Conservation (phyloP, 768 basidiomycete genomes). For the Fomitopsis pulvina region DNA sequence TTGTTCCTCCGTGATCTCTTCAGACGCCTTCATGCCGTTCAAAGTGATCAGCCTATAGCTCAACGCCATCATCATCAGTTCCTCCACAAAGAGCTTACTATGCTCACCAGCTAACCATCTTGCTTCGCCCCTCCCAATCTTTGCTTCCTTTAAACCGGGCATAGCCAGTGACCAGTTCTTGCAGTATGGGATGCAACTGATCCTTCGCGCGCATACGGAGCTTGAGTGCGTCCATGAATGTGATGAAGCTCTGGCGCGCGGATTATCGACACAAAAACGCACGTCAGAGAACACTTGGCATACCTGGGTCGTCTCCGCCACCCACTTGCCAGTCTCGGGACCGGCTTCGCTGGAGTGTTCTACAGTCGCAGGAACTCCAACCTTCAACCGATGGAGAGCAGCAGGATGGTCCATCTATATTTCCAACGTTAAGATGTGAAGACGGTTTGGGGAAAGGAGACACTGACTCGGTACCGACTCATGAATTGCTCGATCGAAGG, state of each 20-base stretch:
- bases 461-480: conserved; percentile 67
- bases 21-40: conserved; percentile 95
- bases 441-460: neutral
- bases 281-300: conserved; percentile 7
- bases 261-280: neutral
- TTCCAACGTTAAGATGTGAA: neutral
- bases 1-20: conserved; percentile 94
- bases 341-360: conserved; percentile 93
- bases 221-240: conserved; percentile 97
- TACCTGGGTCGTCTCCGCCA: conserved; percentile 96
- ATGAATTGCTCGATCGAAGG: conserved; percentile 87
- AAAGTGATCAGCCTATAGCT: conserved; percentile 84
- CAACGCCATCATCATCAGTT: neutral
- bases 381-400: conserved; percentile 81
- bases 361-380: conserved; percentile 94
- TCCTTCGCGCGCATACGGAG: conserved; percentile 93
- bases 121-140: conserved; percentile 94
- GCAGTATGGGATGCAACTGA: conserved; percentile 88
- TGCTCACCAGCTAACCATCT: conserved; percentile 89
- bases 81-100: neutral
- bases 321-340: conserved; percentile 92
- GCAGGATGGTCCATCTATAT: conserved; percentile 90
- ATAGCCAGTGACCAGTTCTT: conserved; percentile 93
- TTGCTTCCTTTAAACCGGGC: conserved; percentile 91
- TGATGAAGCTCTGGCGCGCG: conserved; percentile 81